Evolutionary conservation across 257 asterid species (phyloP).

Genomic region (Misopates orontium): DNA sequence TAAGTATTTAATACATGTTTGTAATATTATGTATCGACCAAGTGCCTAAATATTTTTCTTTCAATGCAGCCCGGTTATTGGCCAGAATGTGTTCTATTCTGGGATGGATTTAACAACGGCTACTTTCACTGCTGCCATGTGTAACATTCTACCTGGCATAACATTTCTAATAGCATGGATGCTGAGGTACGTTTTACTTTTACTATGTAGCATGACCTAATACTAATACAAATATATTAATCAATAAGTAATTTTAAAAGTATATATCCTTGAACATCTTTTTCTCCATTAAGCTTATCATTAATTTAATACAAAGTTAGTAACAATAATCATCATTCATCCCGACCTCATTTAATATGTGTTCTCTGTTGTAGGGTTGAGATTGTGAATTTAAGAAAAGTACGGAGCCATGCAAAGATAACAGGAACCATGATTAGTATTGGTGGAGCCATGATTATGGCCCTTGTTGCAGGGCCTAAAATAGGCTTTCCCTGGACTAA

Average conservation of each 20-base stretch:
- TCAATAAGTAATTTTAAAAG: too few species aligned
- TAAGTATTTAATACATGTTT: too few species aligned
- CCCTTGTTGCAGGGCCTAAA: conserved; percentile 53
- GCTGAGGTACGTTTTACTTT: conserved; percentile 26
- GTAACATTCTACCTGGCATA: conserved; percentile 70
- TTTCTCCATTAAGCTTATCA: too few species aligned
- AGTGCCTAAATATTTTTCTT: too few species aligned
- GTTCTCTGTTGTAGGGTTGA: conserved; percentile 48
- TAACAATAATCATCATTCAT: too few species aligned
- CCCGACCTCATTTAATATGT: too few species aligned
- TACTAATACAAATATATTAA: too few species aligned
- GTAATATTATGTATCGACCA: too few species aligned
- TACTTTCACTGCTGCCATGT: conserved; percentile 58
- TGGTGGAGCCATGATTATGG: conserved; percentile 84
- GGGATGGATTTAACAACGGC: conserved; percentile 67
- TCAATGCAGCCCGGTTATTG: conserved; percentile 59
- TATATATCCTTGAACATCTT: too few species aligned
- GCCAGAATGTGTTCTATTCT: conserved; percentile 59
- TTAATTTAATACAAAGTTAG: too few species aligned
- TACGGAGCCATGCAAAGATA: conserved; percentile 59
- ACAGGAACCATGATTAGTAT: conserved; percentile 57
- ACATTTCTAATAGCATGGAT: conserved; percentile 51
- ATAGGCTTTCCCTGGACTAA: conserved; percentile 69
- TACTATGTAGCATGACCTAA: not conserved
- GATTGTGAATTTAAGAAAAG: conserved; percentile 42